These are phyloP conservation scores for Metschnikowia peoriensis DNA, from an alignment of 805 yeast genomes.

Conservation along the genomic window DNA sequence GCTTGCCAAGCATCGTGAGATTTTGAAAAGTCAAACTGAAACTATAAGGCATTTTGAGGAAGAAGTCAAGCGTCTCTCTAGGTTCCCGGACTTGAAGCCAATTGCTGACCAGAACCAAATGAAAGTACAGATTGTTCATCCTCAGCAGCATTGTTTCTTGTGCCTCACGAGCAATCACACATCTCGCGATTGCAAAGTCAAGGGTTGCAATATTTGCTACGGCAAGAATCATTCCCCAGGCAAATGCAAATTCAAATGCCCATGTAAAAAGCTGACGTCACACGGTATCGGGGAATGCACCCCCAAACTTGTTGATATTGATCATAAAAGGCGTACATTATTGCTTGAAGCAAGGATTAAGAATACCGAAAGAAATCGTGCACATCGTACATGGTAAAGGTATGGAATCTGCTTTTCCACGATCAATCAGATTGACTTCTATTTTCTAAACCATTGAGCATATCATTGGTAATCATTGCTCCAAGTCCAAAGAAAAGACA, in stretches of 20 bases:
- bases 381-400: neutral
- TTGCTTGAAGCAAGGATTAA: neutral
- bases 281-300: constrained; percentile 1
- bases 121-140: neutral
- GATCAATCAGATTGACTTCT: too few relatives aligned
- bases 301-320: neutral
- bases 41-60: neutral
- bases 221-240: neutral
- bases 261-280: neutral
- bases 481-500: too few relatives aligned
- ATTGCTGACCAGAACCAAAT: neutral
- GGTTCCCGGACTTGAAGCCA: neutral
- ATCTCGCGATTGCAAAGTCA: neutral
- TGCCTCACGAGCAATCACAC: constrained; percentile 3
- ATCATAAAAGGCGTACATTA: neutral
- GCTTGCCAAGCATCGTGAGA: neutral
- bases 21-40: neutral
- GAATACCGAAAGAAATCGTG: neutral
- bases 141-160: neutral
- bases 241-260: neutral
- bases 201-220: neutral
- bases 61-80: neutral
- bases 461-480: too few relatives aligned
- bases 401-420: too few relatives aligned
- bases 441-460: too few relatives aligned